Conservation (phyloP, 2,329 filamentous ascomycete species). For the Diaporthe vaccinii region DNA sequence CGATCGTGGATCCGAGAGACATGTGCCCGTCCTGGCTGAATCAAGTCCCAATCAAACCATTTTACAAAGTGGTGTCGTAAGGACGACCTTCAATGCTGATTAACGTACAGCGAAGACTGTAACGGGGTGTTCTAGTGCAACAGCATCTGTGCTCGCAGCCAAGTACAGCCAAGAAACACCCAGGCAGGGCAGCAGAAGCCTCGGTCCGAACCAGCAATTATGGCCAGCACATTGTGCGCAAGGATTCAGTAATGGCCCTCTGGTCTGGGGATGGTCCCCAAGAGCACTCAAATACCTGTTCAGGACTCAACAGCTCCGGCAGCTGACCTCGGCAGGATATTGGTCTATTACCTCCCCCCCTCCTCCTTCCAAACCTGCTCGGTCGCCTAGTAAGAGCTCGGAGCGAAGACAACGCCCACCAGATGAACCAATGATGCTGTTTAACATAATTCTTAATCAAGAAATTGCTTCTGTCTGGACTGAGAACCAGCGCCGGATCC, state of each 20-base stretch:
- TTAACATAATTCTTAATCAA: conserved; percentile 29
- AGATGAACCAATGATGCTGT: neutral
- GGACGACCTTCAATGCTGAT: neutral
- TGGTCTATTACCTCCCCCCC: too few relatives aligned
- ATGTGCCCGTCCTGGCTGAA: neutral
- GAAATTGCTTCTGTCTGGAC: conserved; percentile 14
- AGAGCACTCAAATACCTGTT: neutral
- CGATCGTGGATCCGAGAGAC: neutral
- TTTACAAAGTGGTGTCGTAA: neutral
- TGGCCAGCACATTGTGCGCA: neutral
- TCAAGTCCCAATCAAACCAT: neutral
- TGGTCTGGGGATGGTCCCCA: too few relatives aligned
- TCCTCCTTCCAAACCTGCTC: neutral
- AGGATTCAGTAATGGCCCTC: neutral
- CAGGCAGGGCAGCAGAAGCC: neutral
- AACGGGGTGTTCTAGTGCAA: neutral
- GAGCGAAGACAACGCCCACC: neutral
- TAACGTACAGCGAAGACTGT: neutral
- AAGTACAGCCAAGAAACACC: neutral
- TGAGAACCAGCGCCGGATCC: conserved; percentile 31
- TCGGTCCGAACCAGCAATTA: neutral
- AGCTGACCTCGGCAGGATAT: neutral
- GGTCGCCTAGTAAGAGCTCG: neutral
- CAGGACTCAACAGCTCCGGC: neutral
- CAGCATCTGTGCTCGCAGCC: neutral